These are phyloP conservation scores for Reticulascus tulasneorum DNA, from an alignment of 2,329 filamentous ascomycete genomes.

Conservation along the genomic window DNA sequence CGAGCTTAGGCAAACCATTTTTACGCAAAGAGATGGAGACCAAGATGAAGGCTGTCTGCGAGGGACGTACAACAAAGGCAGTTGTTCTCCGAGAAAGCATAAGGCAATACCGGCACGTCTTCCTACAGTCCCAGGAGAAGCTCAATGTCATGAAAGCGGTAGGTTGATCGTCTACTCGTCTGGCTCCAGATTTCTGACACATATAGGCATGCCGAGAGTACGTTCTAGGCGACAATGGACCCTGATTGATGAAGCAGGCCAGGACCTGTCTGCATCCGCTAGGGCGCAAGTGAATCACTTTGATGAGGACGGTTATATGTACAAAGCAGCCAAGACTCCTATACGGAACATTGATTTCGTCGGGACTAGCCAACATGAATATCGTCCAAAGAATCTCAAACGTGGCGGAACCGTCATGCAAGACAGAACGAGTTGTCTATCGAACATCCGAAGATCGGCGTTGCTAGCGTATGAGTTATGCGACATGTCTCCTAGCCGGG, in stretches of 20 bases:
- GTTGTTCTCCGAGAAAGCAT: constrained; percentile 80
- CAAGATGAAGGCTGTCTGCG: constrained; percentile 95
- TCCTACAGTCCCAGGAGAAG: constrained; percentile 73
- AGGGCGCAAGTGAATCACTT: too few relatives aligned
- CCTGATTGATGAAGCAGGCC: too few relatives aligned
- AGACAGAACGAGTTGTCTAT: too few relatives aligned
- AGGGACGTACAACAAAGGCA: constrained; percentile 70
- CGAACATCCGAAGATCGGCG: constrained; percentile 7
- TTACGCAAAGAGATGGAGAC: constrained; percentile 96
- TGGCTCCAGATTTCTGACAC: constrained; percentile 9
- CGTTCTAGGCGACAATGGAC: constrained; percentile 23
- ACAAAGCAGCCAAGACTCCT: constrained; percentile 1
- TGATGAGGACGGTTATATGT: too few relatives aligned
- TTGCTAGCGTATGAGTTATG: constrained; percentile 1
- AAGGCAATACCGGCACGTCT: constrained; percentile 82
- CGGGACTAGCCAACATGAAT: constrained; percentile 11
- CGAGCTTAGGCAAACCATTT: constrained; percentile 91
- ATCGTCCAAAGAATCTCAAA: constrained; percentile 9
- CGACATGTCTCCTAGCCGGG: constrained; percentile 5
- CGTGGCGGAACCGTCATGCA: constrained; percentile 11
- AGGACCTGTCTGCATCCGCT: too few relatives aligned
- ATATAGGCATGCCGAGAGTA: constrained; percentile 52
- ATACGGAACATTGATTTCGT: constrained; percentile 9
- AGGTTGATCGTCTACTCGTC: constrained; percentile 37
- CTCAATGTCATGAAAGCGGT: constrained; percentile 63